Conservation (phyloP, 768 basidiomycete genomes). For the Krasilnikovozyma curviuscula region DNA sequence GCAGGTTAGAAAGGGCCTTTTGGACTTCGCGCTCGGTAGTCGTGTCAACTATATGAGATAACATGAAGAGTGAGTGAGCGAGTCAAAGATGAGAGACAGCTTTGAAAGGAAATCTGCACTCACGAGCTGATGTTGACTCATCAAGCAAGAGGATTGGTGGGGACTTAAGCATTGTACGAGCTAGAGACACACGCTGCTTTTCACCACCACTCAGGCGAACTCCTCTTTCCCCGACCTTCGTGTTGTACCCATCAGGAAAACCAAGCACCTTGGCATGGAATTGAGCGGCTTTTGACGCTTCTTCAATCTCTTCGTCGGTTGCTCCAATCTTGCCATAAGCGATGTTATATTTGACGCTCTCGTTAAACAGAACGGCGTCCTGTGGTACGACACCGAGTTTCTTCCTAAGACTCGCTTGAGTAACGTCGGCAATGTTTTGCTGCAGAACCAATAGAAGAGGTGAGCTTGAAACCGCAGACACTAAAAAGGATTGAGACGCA, state of each 20-base stretch:
- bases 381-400: conserved; percentile 84
- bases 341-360: conserved; percentile 19
- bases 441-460: conserved; percentile 32
- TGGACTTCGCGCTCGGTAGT: conserved; percentile 80
- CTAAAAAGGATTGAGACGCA: neutral
- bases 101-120: no score
- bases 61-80: no score
- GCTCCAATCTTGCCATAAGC: conserved; percentile 63
- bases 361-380: conserved; percentile 56
- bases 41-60: conserved; percentile 71
- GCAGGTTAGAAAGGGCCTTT: conserved; percentile 61
- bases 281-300: conserved; percentile 60
- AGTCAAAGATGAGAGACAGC: no score
- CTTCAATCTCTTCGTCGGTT: conserved; percentile 51
- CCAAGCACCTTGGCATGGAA: conserved; percentile 68
- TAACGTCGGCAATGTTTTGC: conserved; percentile 74
- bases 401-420: conserved; percentile 55
- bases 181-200: conserved; percentile 48
- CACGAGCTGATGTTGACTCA: neutral
- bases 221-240: conserved; percentile 73
- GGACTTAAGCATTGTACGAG: conserved; percentile 4
- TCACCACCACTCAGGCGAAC: conserved; percentile 70
- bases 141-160: neutral
- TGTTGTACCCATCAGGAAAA: conserved; percentile 71
- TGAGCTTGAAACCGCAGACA: neutral